Evolutionary conservation across 352 stramenopile species (phyloP).

Genomic region (Globisporangium barbulae): DNA sequence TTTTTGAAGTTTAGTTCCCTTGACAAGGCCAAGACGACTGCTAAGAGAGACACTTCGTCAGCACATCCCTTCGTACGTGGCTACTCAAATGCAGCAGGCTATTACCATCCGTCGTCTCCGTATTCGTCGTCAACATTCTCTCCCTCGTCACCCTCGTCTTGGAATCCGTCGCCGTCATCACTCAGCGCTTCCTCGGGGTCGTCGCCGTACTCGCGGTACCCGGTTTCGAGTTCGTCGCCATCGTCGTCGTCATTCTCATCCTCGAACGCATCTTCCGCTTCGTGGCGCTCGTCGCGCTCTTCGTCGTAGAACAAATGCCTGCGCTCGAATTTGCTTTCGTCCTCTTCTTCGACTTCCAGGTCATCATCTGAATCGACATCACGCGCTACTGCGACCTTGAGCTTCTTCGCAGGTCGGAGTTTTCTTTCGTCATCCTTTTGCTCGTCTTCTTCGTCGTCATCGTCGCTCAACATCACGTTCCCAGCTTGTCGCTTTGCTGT

Average conservation of each 20-base stretch:
- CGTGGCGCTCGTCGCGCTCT: slow-evolving; percentile 22
- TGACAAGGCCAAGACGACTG: no score
- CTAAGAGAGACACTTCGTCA: no score
- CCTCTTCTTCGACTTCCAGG: slow-evolving; percentile 15
- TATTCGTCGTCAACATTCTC: slow-evolving; percentile 19
- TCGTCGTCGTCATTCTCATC: slow-evolving; percentile 13
- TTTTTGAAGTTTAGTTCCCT: no score
- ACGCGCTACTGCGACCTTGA: neutral
- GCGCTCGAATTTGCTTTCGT: slow-evolving; percentile 18
- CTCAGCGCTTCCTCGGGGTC: slow-evolving; percentile 1
- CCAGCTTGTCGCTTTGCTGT: neutral
- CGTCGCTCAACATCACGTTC: slow-evolving; percentile 11
- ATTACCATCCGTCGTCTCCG: neutral
- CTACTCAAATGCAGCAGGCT: no score
- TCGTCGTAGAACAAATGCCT: slow-evolving; percentile 22
- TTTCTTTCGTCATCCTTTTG: slow-evolving; percentile 13
- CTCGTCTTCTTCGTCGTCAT: slow-evolving; percentile 9
- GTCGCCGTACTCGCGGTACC: slow-evolving; percentile 3
- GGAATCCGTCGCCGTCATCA: slow-evolving; percentile 14
- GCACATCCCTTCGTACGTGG: no score
- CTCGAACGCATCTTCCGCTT: slow-evolving; percentile 16
- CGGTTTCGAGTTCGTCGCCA: neutral
- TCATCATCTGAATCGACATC: slow-evolving; percentile 26
- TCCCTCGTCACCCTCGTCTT: neutral
- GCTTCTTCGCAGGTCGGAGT: neutral